A percentile compares a stretch with the other conserved stretches of the same genome.
Conservation (phyloP, 352 stramenopile genomes). For the Globisporangium splendens region DNA sequence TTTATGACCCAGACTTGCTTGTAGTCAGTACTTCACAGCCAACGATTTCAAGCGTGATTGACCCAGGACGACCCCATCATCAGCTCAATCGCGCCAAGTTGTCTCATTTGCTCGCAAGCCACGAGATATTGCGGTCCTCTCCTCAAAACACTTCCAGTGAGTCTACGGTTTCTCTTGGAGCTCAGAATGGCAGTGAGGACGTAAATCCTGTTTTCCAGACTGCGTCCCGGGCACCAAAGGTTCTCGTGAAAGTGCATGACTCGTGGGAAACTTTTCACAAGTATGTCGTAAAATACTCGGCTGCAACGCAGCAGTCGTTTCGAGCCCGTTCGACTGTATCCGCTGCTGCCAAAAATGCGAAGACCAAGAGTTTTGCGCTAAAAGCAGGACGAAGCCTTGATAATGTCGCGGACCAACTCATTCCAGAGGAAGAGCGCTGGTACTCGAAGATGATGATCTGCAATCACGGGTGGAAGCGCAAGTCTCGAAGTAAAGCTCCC, state of each 20-base stretch:
- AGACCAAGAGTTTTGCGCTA: constrained; percentile 32
- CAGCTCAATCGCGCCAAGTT: not conserved
- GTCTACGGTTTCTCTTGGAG: not conserved
- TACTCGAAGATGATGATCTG: constrained; percentile 80
- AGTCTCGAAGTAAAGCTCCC: constrained; percentile 38
- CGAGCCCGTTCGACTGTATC: constrained; percentile 74
- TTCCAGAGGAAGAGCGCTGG: constrained; percentile 59
- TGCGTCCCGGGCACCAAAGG: constrained; percentile 21
- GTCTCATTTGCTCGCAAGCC: constrained; percentile 11
- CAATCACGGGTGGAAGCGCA: constrained; percentile 70
- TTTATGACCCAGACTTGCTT: constrained; percentile 72
- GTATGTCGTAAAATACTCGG: constrained; percentile 50
- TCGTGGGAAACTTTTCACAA: constrained; percentile 65
- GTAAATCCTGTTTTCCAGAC: not conserved
- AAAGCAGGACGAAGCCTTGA: constrained; percentile 31
- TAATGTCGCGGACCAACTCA: constrained; percentile 27
- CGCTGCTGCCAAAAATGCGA: constrained; percentile 51
- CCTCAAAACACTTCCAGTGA: not conserved
- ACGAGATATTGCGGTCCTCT: no score
- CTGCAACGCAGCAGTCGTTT: constrained; percentile 61
- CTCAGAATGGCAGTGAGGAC: not conserved
- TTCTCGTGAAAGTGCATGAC: constrained; percentile 39
- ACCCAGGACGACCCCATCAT: no score
- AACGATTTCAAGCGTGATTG: no score
- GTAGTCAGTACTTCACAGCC: constrained; percentile 8